These are phyloP conservation scores for Tolypocladium album DNA, from an alignment of 2,329 filamentous ascomycete genomes.

Conservation along the genomic window DNA sequence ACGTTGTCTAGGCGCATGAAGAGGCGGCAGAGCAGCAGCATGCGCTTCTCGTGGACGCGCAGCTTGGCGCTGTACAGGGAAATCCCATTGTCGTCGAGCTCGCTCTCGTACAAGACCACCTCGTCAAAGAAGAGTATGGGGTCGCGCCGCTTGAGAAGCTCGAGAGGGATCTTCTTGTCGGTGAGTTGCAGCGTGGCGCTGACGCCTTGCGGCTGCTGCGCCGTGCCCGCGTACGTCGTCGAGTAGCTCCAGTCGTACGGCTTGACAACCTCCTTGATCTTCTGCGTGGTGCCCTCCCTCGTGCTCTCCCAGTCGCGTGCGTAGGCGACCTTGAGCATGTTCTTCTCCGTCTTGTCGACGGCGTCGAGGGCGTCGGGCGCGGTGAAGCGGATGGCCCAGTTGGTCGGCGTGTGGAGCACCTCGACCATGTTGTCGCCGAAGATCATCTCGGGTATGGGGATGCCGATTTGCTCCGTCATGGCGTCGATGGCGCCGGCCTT, in stretches of 20 bases:
- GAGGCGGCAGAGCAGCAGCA: slow-evolving; percentile 75
- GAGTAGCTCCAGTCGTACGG: slow-evolving; percentile 98
- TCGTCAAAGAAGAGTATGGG: slow-evolving; percentile 97
- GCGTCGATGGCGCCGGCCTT: slow-evolving; percentile 83
- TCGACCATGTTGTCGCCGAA: slow-evolving; percentile 88
- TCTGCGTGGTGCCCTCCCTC: slow-evolving; percentile 66
- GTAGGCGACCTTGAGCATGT: slow-evolving; percentile 90
- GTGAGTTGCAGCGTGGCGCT: slow-evolving; percentile 10
- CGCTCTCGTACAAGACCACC: slow-evolving; percentile 91
- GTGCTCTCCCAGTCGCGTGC: slow-evolving; percentile 70
- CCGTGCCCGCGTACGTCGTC: slow-evolving; percentile 72
- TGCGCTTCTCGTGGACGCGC: slow-evolving; percentile 79
- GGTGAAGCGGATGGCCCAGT: slow-evolving; percentile 73
- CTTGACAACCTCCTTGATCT: slow-evolving; percentile 87
- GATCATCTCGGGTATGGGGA: slow-evolving; percentile 96
- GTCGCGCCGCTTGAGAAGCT: slow-evolving; percentile 77
- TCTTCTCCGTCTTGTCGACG: slow-evolving; percentile 86
- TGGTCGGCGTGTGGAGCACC: slow-evolving; percentile 61
- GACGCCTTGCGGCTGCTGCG: slow-evolving; percentile 20
- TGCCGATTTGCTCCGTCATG: slow-evolving; percentile 68
- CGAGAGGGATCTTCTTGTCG: slow-evolving; percentile 59
- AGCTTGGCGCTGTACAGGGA: slow-evolving; percentile 84
- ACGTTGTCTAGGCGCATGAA: slow-evolving; percentile 94
- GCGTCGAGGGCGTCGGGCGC: slow-evolving; percentile 78
- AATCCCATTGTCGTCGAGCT: slow-evolving; percentile 95